Percentiles rank a stretch among this genome's conserved stretches.
Evolutionary conservation across 257 asterid species (phyloP).

Genomic region (Leptodermis oblonga): DNA sequence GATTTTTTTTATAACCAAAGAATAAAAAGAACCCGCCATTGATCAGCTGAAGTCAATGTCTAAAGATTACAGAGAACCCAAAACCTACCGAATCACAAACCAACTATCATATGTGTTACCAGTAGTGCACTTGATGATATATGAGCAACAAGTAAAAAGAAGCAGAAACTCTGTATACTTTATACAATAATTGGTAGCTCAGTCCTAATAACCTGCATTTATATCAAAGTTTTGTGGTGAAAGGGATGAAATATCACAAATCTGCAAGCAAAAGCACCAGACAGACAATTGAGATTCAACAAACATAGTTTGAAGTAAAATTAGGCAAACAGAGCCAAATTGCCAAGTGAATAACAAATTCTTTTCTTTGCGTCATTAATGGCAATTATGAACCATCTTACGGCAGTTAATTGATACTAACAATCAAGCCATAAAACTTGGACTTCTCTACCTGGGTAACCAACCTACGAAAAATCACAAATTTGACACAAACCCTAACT

Average conservation of each 20-base stretch:
- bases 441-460: background rate
- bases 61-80: background rate
- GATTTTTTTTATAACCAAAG: background rate
- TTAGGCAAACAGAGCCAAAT: background rate
- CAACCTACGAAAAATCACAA: background rate
- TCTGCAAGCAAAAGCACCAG: background rate
- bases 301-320: background rate
- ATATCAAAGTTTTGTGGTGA: no score
- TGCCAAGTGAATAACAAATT: background rate
- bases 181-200: slow-evolving; percentile 45
- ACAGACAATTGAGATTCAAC: no score
- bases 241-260: background rate
- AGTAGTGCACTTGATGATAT: slow-evolving; percentile 10
- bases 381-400: background rate
- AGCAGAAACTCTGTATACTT: slow-evolving; percentile 40
- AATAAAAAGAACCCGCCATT: no score
- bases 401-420: background rate
- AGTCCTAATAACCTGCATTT: slow-evolving; percentile 78
- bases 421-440: background rate
- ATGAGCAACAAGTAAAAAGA: slow-evolving; percentile 2
- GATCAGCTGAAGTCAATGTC: background rate
- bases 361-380: background rate
- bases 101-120: background rate
- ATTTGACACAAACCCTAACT: slow-evolving; percentile 9
- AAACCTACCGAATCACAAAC: background rate